These are phyloP conservation scores for Ogataea parapolymorpha DNA, from an alignment of 805 yeast genomes.

Conservation along the genomic window DNA sequence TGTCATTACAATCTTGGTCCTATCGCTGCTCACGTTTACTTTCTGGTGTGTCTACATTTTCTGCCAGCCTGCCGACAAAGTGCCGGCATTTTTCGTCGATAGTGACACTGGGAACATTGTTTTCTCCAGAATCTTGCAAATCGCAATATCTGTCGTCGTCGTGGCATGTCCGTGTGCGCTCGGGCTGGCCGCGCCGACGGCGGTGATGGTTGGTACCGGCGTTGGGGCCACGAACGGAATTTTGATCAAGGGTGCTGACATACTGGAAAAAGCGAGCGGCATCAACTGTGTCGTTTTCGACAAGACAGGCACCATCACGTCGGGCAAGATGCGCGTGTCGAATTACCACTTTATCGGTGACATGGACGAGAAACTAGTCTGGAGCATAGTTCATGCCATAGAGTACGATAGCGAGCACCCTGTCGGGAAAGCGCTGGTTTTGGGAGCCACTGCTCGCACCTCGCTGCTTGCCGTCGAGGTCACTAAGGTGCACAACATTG, in stretches of 20 bases:
- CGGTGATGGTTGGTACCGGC: slow-evolving; percentile 98
- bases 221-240: slow-evolving; percentile 90
- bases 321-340: slow-evolving; percentile 64
- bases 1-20: slow-evolving; percentile 67
- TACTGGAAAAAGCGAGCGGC: slow-evolving; percentile 68
- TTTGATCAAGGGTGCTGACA: slow-evolving; percentile 88
- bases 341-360: slow-evolving; percentile 22
- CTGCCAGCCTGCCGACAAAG: slow-evolving; percentile 4
- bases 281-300: slow-evolving; percentile 76
- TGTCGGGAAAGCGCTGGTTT: slow-evolving; percentile 66
- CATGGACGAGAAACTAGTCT: slow-evolving; percentile 30
- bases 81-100: slow-evolving; percentile 30
- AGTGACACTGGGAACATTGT: slow-evolving; percentile 17
- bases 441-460: slow-evolving; percentile 23
- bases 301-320: slow-evolving; percentile 93
- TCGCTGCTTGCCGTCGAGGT: slow-evolving; percentile 22
- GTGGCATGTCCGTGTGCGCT: slow-evolving; percentile 99
- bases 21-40: slow-evolving; percentile 65
- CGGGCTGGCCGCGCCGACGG: slow-evolving; percentile 97
- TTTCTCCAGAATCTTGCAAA: slow-evolving; percentile 44
- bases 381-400: slow-evolving; percentile 54
- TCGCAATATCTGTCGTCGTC: slow-evolving; percentile 88
- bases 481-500: slow-evolving; percentile 34
- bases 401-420: slow-evolving; percentile 87
- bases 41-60: slow-evolving; percentile 50